These are phyloP conservation scores for Rossbeevera mucosa DNA, from an alignment of 768 basidiomycete genomes.

Conservation along the genomic window DNA sequence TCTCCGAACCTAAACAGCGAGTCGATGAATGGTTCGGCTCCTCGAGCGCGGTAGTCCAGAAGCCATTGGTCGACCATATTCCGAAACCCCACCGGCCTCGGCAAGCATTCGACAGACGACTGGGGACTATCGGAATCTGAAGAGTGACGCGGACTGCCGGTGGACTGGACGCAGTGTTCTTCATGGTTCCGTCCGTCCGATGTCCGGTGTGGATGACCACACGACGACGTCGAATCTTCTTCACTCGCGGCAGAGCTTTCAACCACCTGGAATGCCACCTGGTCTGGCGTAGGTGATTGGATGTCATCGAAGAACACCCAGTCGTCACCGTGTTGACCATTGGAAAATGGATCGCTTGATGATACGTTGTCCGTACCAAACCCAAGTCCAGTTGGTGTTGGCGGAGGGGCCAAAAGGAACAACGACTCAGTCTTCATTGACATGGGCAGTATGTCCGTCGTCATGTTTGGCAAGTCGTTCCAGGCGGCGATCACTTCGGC, in stretches of 20 bases:
- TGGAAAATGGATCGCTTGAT: not conserved
- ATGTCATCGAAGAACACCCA: slow-evolving; percentile 3
- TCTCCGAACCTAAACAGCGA: slow-evolving; percentile 14
- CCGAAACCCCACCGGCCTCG: slow-evolving; percentile 10
- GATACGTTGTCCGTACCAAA: slow-evolving; percentile 4
- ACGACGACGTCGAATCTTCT: not conserved
- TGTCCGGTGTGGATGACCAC: not conserved
- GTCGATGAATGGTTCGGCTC: slow-evolving; percentile 13
- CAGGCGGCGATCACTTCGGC: slow-evolving; percentile 18
- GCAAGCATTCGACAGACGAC: slow-evolving; percentile 1
- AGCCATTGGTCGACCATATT: slow-evolving; percentile 16
- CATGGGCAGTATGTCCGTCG: slow-evolving; percentile 5
- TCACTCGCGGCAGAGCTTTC: not conserved
- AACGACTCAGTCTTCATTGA: not conserved
- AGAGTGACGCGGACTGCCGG: not conserved
- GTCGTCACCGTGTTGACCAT: not conserved
- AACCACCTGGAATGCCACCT: not conserved
- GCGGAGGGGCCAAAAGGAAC: slow-evolving; percentile 15
- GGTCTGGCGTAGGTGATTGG: not conserved
- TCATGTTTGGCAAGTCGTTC: slow-evolving; percentile 26
- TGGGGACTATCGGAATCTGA: slow-evolving; percentile 13
- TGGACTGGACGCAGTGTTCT: not conserved
- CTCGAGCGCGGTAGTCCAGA: slow-evolving; percentile 19
- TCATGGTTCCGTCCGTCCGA: not conserved
- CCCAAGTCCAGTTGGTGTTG: slow-evolving; percentile 12